These are phyloP conservation scores for Penicillium sp. DNA, from an alignment of 2,329 filamentous ascomycete species.

Conservation along the genomic window DNA sequence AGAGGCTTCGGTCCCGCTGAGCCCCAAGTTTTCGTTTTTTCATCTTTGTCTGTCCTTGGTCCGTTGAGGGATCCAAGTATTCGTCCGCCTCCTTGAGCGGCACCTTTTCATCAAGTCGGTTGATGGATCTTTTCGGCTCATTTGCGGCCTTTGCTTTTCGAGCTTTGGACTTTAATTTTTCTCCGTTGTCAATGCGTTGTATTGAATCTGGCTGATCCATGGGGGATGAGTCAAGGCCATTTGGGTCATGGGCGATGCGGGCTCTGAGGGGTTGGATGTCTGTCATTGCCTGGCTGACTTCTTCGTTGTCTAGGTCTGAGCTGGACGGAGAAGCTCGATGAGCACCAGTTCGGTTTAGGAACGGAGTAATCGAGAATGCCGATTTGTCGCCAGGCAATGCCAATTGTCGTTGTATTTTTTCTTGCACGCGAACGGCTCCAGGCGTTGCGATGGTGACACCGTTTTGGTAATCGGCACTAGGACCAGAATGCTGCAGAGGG, in stretches of 20 bases:
- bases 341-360: slow-evolving; percentile 73
- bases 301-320: slow-evolving; percentile 29
- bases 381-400: slow-evolving; percentile 79
- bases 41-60: slow-evolving; percentile 46
- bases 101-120: slow-evolving; percentile 2
- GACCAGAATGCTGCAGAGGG: slow-evolving; percentile 27
- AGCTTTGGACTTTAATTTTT: slow-evolving; percentile 5
- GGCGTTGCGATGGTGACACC: slow-evolving; percentile 54
- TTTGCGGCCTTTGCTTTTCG: neutral
- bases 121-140: slow-evolving; percentile 4
- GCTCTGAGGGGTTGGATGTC: slow-evolving; percentile 4
- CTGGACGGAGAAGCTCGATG: slow-evolving; percentile 41
- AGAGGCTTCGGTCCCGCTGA: slow-evolving; percentile 63
- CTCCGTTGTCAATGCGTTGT: slow-evolving; percentile 3
- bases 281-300: slow-evolving; percentile 18
- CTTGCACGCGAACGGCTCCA: slow-evolving; percentile 48
- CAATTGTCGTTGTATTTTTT: slow-evolving; percentile 59
- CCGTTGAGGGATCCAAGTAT: slow-evolving; percentile 19
- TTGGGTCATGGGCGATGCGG: neutral
- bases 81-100: slow-evolving; percentile 19
- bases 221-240: neutral
- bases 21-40: slow-evolving; percentile 72
- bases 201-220: slow-evolving; percentile 1
- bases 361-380: slow-evolving; percentile 89
- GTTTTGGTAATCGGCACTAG: slow-evolving; percentile 37